Evolutionary conservation across 495 filamentous ascomycete genomes (phyloP), one percentile per base, ranked within the genome.

Genomic region (Penicillium malachiteum): DNA sequence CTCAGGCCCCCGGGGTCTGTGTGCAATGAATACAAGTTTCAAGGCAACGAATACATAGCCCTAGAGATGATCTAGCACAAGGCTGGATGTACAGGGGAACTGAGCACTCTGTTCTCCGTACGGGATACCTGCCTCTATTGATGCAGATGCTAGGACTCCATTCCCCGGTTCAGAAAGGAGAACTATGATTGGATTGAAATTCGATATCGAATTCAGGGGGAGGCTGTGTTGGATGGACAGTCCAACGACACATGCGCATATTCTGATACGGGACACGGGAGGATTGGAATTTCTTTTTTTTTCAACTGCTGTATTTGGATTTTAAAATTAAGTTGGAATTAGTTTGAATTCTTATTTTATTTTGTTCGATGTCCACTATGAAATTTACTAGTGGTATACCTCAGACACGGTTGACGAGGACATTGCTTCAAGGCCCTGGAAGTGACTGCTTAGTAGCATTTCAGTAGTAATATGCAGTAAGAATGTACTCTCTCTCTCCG

Each of bases 131-230:
- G 21, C 21, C 21, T 26, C 21, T 1, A 26, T 26, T 26, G 21
- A 26, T 2, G 1, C 4, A 1, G 4, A 26, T 26, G 21, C 21
- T 26, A 26, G 21, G 21, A 26, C 21, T 26, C 54, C 62, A 68
- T 65, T 63, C 62, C 52, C 44, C 41, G 53, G 54, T 62, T 31
- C 40, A 26, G 21, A 11, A n/a, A 42, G 12, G 13, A 13, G 35
- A 38, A 14, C 26, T 50, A 45, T 44, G 60, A 59, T 49, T 54
- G 51, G 57, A 42, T 33, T 48, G 34, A 21, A 45, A 49, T 16
- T 35, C 16, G 37, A 41, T 39, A 17, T 56, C 35, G 34, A 52
- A 63, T 63, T 65, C 65, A 68, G 65, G 65, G 65, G 65, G 65
- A 68, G 65, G 65, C 65, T 65, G 65, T 68, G 65, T 65, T 50